Percentiles rank a stretch among this genome's conserved stretches.
These are phyloP conservation scores for Solanum sparsipilum DNA, from an alignment of 257 asterid species.

Conservation along the genomic window DNA sequence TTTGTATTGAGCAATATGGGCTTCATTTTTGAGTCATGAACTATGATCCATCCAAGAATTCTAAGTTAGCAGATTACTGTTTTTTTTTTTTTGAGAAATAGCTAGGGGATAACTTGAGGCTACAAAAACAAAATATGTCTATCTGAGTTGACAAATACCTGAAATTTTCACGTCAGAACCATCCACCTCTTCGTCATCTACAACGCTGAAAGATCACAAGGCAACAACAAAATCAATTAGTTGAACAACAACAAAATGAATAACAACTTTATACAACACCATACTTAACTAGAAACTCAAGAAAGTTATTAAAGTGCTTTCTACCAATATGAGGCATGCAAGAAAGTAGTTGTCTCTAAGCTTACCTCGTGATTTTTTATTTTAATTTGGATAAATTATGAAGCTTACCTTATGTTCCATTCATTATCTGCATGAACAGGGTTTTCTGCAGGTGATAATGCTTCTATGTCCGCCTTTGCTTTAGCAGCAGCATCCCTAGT, in stretches of 20 bases:
- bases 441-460: conserved; percentile 30
- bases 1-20: background rate
- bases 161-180: conserved; percentile 27
- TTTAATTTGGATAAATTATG: background rate
- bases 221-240: background rate
- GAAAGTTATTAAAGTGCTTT: background rate
- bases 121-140: background rate
- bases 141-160: conserved; percentile 25
- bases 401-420: conserved; percentile 79
- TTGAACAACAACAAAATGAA: background rate
- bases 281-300: background rate
- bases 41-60: background rate
- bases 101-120: background rate
- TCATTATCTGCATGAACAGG: conserved; percentile 79
- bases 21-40: background rate
- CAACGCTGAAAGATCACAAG: conserved; percentile 51
- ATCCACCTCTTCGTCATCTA: conserved; percentile 51
- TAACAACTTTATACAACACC: background rate
- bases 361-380: background rate
- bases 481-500: conserved; percentile 83
- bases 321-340: background rate
- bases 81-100: background rate
- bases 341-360: background rate
- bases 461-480: conserved; percentile 62
- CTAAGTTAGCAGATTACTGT: background rate